phyloP scores from a whole-genome alignment of 139 green algal species.

The Micractinium conductrix region DNA sequence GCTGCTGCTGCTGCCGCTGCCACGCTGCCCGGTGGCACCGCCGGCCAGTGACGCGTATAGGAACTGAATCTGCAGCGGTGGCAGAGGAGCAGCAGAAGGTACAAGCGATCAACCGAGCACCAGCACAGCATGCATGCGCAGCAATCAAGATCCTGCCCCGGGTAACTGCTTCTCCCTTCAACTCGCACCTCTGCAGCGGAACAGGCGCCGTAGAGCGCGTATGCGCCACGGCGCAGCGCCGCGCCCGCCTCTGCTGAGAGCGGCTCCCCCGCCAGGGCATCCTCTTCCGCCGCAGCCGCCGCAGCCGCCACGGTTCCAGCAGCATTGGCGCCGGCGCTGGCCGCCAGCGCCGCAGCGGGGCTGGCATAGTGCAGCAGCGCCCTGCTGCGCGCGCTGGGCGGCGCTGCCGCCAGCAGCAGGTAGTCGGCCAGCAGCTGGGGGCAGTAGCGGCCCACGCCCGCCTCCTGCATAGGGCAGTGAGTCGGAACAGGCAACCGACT shows the following conservation, averaged over 20 bases:
- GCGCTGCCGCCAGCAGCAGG: constrained; percentile 37
- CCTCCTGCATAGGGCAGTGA: background rate
- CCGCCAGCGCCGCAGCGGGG: background rate
- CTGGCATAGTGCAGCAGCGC: constrained; percentile 25
- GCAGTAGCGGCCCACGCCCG: constrained; percentile 38
- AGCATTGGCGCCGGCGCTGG: background rate
- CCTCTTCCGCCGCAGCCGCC: background rate
- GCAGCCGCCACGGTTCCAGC: background rate
- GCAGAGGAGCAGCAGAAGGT: too few species aligned
- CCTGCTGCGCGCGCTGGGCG: constrained; percentile 4
- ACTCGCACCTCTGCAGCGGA: constrained; percentile 30
- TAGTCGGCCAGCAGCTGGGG: constrained; percentile 56
- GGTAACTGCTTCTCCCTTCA: too few species aligned
- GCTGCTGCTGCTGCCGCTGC: background rate
- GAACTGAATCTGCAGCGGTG: constrained; percentile 42
- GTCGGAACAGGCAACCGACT: too few species aligned
- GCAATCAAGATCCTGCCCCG: too few species aligned
- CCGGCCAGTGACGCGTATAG: constrained; percentile 41
- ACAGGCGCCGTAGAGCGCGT: constrained; percentile 53
- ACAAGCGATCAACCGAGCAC: too few species aligned
- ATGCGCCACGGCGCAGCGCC: constrained; percentile 47
- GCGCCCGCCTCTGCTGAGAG: constrained; percentile 7
- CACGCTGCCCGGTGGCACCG: background rate
- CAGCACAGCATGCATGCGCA: too few species aligned
- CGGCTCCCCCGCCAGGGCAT: background rate